phyloP scores from a whole-genome alignment of 345 rosid genomes.

The Eucalyptus victrix region DNA sequence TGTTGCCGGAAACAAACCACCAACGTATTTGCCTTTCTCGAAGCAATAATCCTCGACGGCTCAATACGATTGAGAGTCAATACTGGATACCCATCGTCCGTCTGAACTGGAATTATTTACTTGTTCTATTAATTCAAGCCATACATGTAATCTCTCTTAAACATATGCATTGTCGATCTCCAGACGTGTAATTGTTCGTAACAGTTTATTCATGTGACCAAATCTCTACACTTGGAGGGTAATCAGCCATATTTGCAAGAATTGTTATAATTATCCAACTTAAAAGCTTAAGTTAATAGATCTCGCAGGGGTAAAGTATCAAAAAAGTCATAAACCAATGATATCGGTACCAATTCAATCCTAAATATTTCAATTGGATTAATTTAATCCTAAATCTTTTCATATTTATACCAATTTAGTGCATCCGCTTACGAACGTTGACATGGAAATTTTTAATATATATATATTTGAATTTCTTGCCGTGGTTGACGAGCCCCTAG shows the following conservation, averaged over 20 bases:
- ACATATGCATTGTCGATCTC: not conserved
- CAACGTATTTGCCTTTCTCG: not conserved
- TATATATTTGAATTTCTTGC: no score
- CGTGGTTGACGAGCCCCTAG: accelerated
- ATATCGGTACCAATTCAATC: no score
- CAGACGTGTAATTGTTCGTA: not conserved
- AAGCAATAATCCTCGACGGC: not conserved
- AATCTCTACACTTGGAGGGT: not conserved
- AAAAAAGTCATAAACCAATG: no score
- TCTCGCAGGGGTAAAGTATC: no score
- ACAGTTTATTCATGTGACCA: not conserved
- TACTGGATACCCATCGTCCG: not conserved
- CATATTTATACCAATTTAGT: not conserved
- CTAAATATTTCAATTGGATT: accelerated
- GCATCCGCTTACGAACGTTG: accelerated
- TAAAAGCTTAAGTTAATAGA: not conserved
- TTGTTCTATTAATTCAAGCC: not conserved
- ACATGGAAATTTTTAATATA: no score
- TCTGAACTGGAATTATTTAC: not conserved
- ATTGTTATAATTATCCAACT: not conserved
- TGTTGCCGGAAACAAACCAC: not conserved
- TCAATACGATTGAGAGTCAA: not conserved
- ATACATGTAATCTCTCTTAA: not conserved
- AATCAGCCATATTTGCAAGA: not conserved
- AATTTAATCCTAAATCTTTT: no score